Evolutionary conservation across 2,329 filamentous ascomycete genomes (phyloP).

Genomic region (Colletotrichum tropicicola): DNA sequence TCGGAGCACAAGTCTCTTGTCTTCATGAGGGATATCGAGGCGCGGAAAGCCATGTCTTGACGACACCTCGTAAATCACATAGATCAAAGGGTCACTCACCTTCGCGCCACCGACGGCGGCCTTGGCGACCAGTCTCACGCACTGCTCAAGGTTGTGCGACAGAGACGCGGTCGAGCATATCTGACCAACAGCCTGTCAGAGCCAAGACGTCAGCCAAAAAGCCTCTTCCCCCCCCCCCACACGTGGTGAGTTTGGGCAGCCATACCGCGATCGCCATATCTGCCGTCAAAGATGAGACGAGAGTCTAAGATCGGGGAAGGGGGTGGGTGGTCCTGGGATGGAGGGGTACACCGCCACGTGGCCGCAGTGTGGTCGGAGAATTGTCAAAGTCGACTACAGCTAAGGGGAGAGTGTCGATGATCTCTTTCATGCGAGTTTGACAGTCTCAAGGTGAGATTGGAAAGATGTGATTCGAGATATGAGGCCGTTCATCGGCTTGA

Average conservation of each 20-base stretch:
- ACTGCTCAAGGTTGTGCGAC: constrained; percentile 82
- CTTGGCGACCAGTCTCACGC: constrained; percentile 74
- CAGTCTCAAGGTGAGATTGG: not conserved
- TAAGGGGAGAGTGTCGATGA: not conserved
- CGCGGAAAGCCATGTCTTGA: too few species aligned
- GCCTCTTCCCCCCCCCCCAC: not conserved
- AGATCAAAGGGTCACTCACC: constrained; percentile 52
- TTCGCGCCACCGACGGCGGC: constrained; percentile 82
- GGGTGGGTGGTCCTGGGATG: not conserved
- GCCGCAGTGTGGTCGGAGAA: too few species aligned
- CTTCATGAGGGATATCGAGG: too few species aligned
- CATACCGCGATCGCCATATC: constrained; percentile 41
- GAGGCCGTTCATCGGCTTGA: not conserved
- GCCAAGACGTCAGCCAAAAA: constrained; percentile 1
- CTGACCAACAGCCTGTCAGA: constrained; percentile 81
- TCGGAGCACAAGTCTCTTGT: too few species aligned
- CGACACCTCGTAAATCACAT: too few species aligned
- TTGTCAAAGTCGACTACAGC: not conserved
- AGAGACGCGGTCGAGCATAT: constrained; percentile 86
- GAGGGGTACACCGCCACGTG: not conserved
- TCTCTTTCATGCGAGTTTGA: constrained; percentile 5
- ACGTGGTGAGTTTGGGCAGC: not conserved
- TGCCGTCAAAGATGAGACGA: not conserved
- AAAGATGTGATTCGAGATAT: not conserved
- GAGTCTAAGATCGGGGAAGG: not conserved